These are phyloP conservation scores for Aureobasidium sp. DNA, from an alignment of 2,329 filamentous ascomycete species.

Conservation along the genomic window DNA sequence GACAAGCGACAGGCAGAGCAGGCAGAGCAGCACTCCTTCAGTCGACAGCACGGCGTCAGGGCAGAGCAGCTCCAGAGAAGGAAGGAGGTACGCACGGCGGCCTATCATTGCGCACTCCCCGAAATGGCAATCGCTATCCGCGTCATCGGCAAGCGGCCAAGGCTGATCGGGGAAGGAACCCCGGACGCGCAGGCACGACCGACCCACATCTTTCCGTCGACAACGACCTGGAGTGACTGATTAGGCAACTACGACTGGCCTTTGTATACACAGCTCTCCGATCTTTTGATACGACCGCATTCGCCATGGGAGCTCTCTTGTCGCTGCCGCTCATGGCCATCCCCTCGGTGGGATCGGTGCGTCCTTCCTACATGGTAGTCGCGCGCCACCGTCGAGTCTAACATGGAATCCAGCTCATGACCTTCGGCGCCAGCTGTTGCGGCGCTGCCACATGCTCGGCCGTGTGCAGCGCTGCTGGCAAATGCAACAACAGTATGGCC, in stretches of 20 bases:
- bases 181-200: not conserved
- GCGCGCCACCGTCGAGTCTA: constrained; percentile 39
- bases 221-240: too few species aligned
- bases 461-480: constrained; percentile 90
- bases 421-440: constrained; percentile 82
- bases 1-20: not conserved
- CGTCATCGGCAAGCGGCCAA: not conserved
- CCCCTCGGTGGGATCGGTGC: constrained; percentile 77
- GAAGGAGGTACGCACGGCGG: not conserved
- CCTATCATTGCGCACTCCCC: not conserved
- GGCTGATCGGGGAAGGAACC: not conserved
- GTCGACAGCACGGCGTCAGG: not conserved
- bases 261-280: too few species aligned
- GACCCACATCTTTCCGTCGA: not conserved
- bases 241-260: not conserved
- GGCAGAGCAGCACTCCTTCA: not conserved
- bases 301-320: constrained; percentile 77
- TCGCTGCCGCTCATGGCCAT: constrained; percentile 84
- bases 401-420: constrained; percentile 44
- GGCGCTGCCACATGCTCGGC: constrained; percentile 94
- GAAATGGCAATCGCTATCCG: not conserved
- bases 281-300: not conserved
- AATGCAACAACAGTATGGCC: constrained; percentile 94
- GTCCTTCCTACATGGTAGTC: constrained; percentile 31
- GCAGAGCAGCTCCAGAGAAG: not conserved